Evolutionary conservation across 2,329 filamentous ascomycete genomes (phyloP).

Genomic region (Xylaria sp.): DNA sequence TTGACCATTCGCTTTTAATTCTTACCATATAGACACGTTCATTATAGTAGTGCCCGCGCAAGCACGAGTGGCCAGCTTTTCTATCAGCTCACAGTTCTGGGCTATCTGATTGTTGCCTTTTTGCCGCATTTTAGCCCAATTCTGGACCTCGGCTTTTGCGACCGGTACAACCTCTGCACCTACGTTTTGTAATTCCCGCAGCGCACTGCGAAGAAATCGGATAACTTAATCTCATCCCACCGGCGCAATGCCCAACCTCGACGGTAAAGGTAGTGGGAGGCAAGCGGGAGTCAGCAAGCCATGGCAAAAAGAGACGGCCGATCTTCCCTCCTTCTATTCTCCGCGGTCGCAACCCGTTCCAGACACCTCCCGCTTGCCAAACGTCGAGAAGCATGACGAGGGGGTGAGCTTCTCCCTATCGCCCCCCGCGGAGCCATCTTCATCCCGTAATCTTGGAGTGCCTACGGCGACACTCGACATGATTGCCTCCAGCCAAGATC

Average conservation of each 20-base stretch:
- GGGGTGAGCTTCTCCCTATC: conserved; percentile 53
- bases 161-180: not conserved
- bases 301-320: conserved; percentile 46
- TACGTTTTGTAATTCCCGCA: not conserved
- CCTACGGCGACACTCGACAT: conserved; percentile 16
- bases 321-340: conserved; percentile 60
- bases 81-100: not conserved
- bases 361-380: conserved; percentile 32
- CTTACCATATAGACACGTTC: not conserved
- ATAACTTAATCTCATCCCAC: not conserved
- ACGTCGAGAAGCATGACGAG: conserved; percentile 35
- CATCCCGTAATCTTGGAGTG: conserved; percentile 33
- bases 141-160: not conserved
- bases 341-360: conserved; percentile 50
- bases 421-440: conserved; percentile 39
- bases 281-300: not conserved
- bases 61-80: not conserved
- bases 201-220: not conserved
- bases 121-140: conserved; percentile 2
- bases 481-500: conserved; percentile 27
- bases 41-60: not conserved
- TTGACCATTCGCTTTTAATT: not conserved
- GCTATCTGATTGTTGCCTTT: not conserved
- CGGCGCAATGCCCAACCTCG: conserved; percentile 29
- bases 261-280: conserved; percentile 4